phyloP scores from a whole-genome alignment of 164 flowering plant genomes.

The Berberis thunbergii region DNA sequence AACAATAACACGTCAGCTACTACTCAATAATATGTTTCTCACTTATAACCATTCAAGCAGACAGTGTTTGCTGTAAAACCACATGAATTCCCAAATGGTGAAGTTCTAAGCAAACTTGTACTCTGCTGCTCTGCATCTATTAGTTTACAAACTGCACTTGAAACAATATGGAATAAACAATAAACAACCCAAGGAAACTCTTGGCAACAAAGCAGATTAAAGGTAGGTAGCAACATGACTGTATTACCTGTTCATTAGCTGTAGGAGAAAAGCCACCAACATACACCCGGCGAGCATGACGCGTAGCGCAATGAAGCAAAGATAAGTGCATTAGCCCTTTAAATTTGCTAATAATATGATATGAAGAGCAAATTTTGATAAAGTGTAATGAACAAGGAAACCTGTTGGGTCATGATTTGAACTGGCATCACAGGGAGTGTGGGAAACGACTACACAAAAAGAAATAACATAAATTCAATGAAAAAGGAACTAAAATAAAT shows the following conservation, averaged over 20 bases:
- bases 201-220: too few species aligned
- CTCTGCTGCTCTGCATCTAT: too few species aligned
- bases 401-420: constrained; percentile 99
- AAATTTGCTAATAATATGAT: neutral
- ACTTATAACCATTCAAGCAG: too few species aligned
- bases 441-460: constrained; percentile 34
- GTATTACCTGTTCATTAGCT: constrained; percentile 91
- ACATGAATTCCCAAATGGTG: too few species aligned
- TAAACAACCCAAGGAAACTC: too few species aligned
- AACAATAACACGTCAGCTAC: too few species aligned
- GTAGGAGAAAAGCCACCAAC: constrained; percentile 94
- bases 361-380: neutral
- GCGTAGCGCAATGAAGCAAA: constrained; percentile 50
- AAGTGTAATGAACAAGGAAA: constrained; percentile 6
- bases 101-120: too few species aligned
- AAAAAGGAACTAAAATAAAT: neutral
- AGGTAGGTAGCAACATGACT: neutral
- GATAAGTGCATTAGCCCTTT: neutral
- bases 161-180: too few species aligned
- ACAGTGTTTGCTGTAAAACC: too few species aligned
- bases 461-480: neutral
- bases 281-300: constrained; percentile 92
- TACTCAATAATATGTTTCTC: too few species aligned
- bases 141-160: too few species aligned
- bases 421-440: constrained; percentile 80